These are phyloP conservation scores for Pythium volutum DNA, from an alignment of 352 stramenopile genomes.

Conservation along the genomic window DNA sequence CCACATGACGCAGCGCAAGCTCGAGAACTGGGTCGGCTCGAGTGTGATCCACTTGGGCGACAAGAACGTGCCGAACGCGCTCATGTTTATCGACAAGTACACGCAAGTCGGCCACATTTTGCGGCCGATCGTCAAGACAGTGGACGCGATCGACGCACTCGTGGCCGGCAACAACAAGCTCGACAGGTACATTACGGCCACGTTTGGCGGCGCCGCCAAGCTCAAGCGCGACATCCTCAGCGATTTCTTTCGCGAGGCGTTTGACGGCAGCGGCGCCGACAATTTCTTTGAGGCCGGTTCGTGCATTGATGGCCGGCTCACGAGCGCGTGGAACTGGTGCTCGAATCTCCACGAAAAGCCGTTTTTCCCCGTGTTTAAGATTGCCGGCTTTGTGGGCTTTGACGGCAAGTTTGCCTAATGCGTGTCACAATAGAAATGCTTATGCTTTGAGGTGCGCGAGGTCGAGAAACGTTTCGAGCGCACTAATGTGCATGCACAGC, in stretches of 20 bases:
- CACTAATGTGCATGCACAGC: constrained; percentile 62
- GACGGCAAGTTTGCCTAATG: constrained; percentile 94
- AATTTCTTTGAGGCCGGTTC: constrained; percentile 96
- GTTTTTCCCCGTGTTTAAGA: constrained; percentile 96
- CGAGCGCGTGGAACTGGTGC: constrained; percentile 98
- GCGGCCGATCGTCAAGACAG: constrained; percentile 84
- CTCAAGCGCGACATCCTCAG: constrained; percentile 91
- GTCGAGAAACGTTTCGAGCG: constrained; percentile 52
- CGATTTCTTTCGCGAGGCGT: constrained; percentile 96
- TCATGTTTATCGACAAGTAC: constrained; percentile 99
- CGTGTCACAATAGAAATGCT: constrained; percentile 3
- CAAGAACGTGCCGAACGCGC: constrained; percentile 97
- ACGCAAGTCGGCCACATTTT: constrained; percentile 91
- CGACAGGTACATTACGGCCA: constrained; percentile 58
- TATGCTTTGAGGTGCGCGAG: constrained; percentile 53
- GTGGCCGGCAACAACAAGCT: constrained; percentile 48
- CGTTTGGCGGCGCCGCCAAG: constrained; percentile 83
- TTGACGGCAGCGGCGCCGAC: constrained; percentile 93
- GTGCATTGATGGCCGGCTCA: constrained; percentile 96
- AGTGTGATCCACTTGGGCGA: constrained; percentile 97
- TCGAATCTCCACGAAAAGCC: constrained; percentile 91
- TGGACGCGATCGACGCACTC: constrained; percentile 69
- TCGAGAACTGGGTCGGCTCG: constrained; percentile 90
- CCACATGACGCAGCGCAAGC: constrained; percentile 64
- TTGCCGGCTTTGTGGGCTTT: constrained; percentile 95